phyloP scores from a whole-genome alignment of 306 rosid genomes.

The Glycyrrhiza uralensis region DNA sequence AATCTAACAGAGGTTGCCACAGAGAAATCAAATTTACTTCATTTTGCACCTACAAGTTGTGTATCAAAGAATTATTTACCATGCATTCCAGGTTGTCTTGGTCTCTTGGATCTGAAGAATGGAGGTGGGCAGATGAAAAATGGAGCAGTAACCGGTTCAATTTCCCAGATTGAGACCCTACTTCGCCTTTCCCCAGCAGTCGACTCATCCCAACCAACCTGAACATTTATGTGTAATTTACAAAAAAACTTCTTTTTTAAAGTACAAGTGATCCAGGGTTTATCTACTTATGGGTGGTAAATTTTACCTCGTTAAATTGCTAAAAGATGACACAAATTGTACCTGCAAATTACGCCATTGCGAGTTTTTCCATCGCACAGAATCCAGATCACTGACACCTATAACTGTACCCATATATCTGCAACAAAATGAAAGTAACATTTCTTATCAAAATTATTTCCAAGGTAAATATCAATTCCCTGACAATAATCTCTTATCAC shows the following conservation, averaged over 20 bases:
- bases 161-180: slow-evolving; percentile 95
- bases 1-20: neutral
- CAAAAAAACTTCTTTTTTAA: no score
- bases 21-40: neutral
- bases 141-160: slow-evolving; percentile 96
- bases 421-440: slow-evolving; percentile 32
- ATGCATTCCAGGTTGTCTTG: slow-evolving; percentile 91
- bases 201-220: slow-evolving; percentile 99
- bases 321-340: neutral
- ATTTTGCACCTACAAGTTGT: neutral
- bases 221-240: slow-evolving; percentile 1
- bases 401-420: slow-evolving; percentile 98
- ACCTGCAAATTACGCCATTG: slow-evolving; percentile 99
- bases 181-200: slow-evolving; percentile 87
- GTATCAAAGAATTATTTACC: slow-evolving; percentile 45
- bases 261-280: no score
- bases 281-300: no score
- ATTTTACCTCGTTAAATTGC: neutral
- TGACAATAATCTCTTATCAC: neutral
- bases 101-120: slow-evolving; percentile 78
- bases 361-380: slow-evolving; percentile 91
- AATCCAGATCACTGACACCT: slow-evolving; percentile 87
- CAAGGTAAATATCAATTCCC: neutral
- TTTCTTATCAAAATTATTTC: neutral
- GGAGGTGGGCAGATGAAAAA: slow-evolving; percentile 96